Evolutionary conservation across 805 yeast species (phyloP), one percentile per base, ranked within the genome.

Genomic region (Myxozyma neglecta): DNA sequence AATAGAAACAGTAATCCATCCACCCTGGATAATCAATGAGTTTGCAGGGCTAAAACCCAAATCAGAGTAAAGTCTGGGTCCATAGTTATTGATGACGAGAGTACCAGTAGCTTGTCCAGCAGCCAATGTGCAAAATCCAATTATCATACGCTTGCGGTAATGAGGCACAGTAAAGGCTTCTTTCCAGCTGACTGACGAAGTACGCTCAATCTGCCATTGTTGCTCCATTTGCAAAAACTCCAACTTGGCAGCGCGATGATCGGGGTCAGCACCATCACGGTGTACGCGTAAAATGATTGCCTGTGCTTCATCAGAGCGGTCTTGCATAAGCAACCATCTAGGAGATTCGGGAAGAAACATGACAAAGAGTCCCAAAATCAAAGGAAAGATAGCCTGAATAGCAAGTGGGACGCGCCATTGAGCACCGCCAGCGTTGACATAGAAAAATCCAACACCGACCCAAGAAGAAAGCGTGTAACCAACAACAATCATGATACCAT

Each of bases 381-480:
- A 51, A 6, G 64, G 54, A 37, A 52, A 51, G 39, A 56, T 37
- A 57, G 83, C 76, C 73, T 87, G 91, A 70, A 85, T 76, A 0
- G 87, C 85, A 61, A 86, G 79, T n/a, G 90, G 90, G 69, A 87
- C 79, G 76, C 91, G 83, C 89, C 90, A 87, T 20, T 85, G 77
- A 9, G 64, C 55, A 11, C 61, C 61, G 18, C 45, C 43, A 6
- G 49, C 55, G 39, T 56, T 32, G 45, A 49, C 55, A 37, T 34
- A 56, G 49, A 34, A 49, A 39, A 56, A 56, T 3, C 60, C 54
- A 24, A 56, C 54, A 11, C 84, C 88, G 5, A 81, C 80, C 88
- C 88, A 84, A 62, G 83, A 82, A 51, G 84, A 79, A 3, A 82
- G 72, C 14, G 85, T 75, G 70, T 84, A 84, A 3, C 87, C 87